Evolutionary conservation across 768 basidiomycete genomes (phyloP).

Genomic region (Naganishia antarctica): DNA sequence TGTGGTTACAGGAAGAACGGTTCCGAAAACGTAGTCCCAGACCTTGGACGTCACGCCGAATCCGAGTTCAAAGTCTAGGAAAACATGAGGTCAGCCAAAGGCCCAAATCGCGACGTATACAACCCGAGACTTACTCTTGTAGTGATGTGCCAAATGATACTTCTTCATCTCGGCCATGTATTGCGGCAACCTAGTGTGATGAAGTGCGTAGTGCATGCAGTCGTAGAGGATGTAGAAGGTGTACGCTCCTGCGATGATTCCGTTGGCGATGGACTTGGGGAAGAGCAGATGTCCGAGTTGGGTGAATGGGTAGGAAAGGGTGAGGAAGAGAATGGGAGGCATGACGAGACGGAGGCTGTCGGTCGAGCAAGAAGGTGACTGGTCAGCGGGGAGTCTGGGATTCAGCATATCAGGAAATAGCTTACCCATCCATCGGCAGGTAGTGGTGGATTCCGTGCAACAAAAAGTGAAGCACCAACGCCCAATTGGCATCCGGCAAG

Average conservation of each 20-base stretch:
- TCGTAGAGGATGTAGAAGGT: constrained; percentile 68
- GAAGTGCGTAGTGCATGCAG: constrained; percentile 88
- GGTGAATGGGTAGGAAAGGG: constrained; percentile 79
- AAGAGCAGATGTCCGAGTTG: constrained; percentile 74
- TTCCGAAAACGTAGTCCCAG: constrained; percentile 90
- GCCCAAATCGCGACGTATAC: neutral
- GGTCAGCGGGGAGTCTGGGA: too few relatives aligned
- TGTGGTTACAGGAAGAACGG: constrained; percentile 49
- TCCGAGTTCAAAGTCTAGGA: constrained; percentile 76
- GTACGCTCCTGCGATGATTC: constrained; percentile 77
- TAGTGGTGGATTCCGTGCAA: constrained; percentile 97
- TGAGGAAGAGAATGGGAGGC: constrained; percentile 79
- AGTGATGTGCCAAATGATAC: constrained; percentile 95
- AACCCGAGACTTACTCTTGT: constrained; percentile 60
- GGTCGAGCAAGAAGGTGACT: neutral
- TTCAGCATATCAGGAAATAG: constrained; percentile 15
- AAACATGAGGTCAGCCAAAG: neutral
- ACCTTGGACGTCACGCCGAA: constrained; percentile 91
- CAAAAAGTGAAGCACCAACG: constrained; percentile 81
- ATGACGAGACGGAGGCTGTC: constrained; percentile 80
- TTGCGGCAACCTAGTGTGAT: constrained; percentile 77
- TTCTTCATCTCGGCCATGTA: constrained; percentile 92
- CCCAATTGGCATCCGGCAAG: constrained; percentile 75
- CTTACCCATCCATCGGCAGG: constrained; percentile 87
- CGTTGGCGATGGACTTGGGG: constrained; percentile 79